These are phyloP conservation scores for Beta macrorhiza DNA, from an alignment of 179 eudicot species.

Conservation along the genomic window DNA sequence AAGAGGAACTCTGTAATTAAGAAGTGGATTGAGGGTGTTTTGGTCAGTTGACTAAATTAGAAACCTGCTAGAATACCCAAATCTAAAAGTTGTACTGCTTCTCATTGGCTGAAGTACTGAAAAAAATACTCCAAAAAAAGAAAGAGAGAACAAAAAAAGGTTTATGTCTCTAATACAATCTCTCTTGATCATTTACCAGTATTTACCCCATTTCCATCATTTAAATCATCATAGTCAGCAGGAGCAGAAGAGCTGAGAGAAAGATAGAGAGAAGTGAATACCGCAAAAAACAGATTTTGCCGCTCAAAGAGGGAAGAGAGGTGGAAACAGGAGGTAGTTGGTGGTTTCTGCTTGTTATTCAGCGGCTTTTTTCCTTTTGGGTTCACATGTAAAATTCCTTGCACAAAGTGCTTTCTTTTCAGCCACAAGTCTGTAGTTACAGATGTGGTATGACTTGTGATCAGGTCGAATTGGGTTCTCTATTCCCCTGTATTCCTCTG, in stretches of 20 bases:
- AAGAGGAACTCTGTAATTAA: background rate
- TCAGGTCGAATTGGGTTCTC: conserved; percentile 8
- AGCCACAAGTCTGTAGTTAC: conserved; percentile 22
- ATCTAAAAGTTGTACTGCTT: conserved; percentile 18
- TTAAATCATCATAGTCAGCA: too few relatives aligned
- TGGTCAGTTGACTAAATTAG: conserved; percentile 22
- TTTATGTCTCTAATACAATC: conserved; percentile 18
- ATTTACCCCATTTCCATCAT: conserved; percentile 12
- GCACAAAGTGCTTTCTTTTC: conserved; percentile 23
- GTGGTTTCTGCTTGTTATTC: conserved; percentile 16
- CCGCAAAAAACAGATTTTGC: conserved; percentile 18
- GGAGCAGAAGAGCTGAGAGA: background rate
- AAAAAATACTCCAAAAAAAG: background rate
- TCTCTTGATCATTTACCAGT: conserved; percentile 24
- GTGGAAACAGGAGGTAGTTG: conserved; percentile 9
- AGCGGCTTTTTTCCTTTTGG: conserved; percentile 10
- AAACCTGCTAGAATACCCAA: conserved; percentile 22
- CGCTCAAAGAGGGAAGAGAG: conserved; percentile 15
- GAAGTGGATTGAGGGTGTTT: conserved; percentile 18
- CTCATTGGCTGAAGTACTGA: conserved; percentile 18
- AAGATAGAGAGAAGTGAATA: conserved; percentile 7
- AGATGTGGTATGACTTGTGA: conserved; percentile 15
- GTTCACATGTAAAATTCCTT: conserved; percentile 36
- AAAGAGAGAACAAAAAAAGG: background rate
- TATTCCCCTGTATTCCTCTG: conserved; percentile 21